Evolutionary conservation across 352 stramenopile species (phyloP).

Genomic region (Phytophthora palmivora): DNA sequence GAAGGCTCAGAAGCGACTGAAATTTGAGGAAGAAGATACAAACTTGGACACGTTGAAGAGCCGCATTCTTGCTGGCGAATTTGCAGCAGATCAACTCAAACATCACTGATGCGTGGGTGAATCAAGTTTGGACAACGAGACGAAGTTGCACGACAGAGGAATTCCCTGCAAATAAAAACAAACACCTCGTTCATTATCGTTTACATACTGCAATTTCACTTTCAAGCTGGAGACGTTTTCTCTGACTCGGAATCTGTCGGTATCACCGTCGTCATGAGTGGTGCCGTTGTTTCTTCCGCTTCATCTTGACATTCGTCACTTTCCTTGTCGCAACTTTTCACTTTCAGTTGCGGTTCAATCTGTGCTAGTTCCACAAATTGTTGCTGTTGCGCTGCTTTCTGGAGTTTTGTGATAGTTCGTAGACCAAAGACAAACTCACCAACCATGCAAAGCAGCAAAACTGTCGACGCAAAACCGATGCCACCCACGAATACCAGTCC

Average conservation of each 20-base stretch:
- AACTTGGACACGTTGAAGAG: constrained; percentile 39
- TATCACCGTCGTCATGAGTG: constrained; percentile 25
- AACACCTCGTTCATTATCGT: constrained; percentile 13
- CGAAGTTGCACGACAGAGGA: constrained; percentile 1
- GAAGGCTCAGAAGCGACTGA: constrained; percentile 53
- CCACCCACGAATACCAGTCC: constrained; percentile 47
- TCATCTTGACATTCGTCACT: constrained; percentile 15
- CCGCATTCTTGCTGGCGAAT: constrained; percentile 15
- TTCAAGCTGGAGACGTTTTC: not conserved
- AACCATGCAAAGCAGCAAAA: constrained; percentile 52
- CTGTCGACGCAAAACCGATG: constrained; percentile 52
- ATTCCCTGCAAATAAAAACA: no score
- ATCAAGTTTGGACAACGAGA: constrained; percentile 8
- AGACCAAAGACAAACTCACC: constrained; percentile 56
- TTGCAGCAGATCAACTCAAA: constrained; percentile 24
- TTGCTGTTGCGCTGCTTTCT: constrained; percentile 30
- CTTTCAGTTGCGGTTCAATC: constrained; percentile 29
- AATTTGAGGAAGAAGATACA: constrained; percentile 51
- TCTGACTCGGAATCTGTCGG: constrained; percentile 5
- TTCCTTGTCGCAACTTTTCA: constrained; percentile 5
- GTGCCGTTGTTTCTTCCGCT: constrained; percentile 20
- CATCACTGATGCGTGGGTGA: constrained; percentile 22
- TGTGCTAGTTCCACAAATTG: constrained; percentile 51
- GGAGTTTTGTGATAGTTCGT: constrained; percentile 49
- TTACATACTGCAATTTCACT: constrained; percentile 16